Evolutionary conservation across 169 alveolate genomes (phyloP), one percentile per base, ranked within the genome.

Genomic region (Babesia bigemina): DNA sequence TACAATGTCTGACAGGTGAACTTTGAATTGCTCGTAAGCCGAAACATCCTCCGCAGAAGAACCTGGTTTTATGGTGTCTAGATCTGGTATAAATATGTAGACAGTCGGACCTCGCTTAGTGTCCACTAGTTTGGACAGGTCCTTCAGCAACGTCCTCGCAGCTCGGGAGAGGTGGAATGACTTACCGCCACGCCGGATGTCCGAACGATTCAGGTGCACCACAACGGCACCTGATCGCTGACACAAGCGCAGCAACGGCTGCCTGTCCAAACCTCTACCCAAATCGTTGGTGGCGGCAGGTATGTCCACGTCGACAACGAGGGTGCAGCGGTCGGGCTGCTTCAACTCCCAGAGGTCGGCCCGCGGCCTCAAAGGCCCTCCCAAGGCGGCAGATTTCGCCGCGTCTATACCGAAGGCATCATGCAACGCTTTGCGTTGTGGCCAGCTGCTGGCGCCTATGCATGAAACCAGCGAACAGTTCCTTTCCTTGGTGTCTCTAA

Each of bases 311-410:
- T 78, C 86, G 45, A 78, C 69, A 17, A 78, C 55, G n/a, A 78
- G 47, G 29, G 48, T 78, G 42, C 55, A 66, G 28, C 61, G 70
- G 47, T 66, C 60, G 21, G 71, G 82, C 12, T 49, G 60, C 16
- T 61, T 26, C n/a, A 58, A 61, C 45, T 78, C 86, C 86, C 86
- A 78, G 22, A 78, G 61, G 63, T 78, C 73, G 49, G 49, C 52
- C 28, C 86, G 48, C 36, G 86, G 79, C 26, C 55, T 78, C 29
- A 78, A 58, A n/a, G 86, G 75, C 13, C 86, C 86, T 21, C 61
- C 28, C 19, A 78, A 26, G 9, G 79, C 60, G 22, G 86, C 49
- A 7, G 86, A 69, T 50, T 69, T 45, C 39, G 28, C 29, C 22
- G 45, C 61, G 36, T 78, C 86, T 6, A 78, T 56, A n/a, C 63